Base-by-base conservation (phyloP, 2,329 filamentous ascomycete genomes). In the Bertia moriformis region DNA sequence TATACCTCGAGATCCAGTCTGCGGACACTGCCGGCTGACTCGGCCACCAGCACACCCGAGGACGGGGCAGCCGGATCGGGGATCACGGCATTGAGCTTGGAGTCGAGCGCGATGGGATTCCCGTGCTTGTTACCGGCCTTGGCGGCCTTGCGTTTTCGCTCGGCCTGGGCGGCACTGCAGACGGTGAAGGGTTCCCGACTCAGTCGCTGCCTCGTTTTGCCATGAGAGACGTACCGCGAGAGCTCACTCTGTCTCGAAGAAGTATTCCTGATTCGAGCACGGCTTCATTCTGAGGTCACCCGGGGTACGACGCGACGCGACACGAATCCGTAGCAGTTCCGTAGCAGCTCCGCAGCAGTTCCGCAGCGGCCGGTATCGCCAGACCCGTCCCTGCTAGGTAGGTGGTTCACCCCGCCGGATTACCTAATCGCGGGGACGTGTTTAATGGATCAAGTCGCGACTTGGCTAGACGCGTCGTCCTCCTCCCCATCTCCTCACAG, bases 191-290 rank as follows among this genome's bases (percentile, higher is more conserved):
- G 70, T 63, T 45, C 55, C 55, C 35, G 61, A 48, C 36, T 33
- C 19, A 24, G 32, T 19, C 43, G 22, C 14, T 42, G 27, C 37
- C 39, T 47, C 41, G 37, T 36, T 18, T 47, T 37, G 19, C 41
- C 42, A 30, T 36, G 20, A 14, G 2, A 4, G 42, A 53, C 15
- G 51, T 49, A 62, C 70, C 52, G 41, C 17, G 18, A 40, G 39
- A 18, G 57, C 78, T 60, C 62, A 91, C 85, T 88, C 83, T 19
- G 87, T 93, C 59, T 95, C 84, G 54, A 96, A 96, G 65, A 93
- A 96, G 53, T 91, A 76, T 19, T 82, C 78, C 39, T 78, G 71
- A 52, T 93, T 74, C 38, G 73, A 70, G 19, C 83, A 82, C 45
- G 75, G 71, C 57, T 83, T 81, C 66, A 73, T 79, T n/a, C n/a